Conservation (phyloP, 768 basidiomycete genomes). For the Omphalotus guepiniiformis region DNA sequence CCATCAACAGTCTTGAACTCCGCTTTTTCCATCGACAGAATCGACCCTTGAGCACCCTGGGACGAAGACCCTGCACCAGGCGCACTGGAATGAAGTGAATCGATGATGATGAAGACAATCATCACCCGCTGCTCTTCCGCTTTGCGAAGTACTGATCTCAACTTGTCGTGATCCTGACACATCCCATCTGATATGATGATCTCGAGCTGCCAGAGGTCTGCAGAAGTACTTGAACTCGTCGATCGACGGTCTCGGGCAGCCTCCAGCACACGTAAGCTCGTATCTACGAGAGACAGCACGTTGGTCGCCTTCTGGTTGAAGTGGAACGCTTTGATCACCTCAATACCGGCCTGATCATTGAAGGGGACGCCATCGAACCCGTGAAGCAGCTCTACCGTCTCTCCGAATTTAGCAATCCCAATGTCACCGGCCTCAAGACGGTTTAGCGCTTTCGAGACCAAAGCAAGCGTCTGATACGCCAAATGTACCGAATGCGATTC, state of each 20-base stretch:
- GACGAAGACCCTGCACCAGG: constrained; percentile 7
- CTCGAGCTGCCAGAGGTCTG: constrained; percentile 94
- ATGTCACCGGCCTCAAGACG: constrained; percentile 96
- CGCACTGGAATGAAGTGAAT: constrained; percentile 66
- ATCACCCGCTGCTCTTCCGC: constrained; percentile 90
- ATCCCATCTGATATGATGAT: constrained; percentile 99
- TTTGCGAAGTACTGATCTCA: constrained; percentile 73
- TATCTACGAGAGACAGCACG: constrained; percentile 77
- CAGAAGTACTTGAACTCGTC: constrained; percentile 57
- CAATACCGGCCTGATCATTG: constrained; percentile 74
- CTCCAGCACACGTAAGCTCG: constrained; percentile 69
- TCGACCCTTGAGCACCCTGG: constrained; percentile 55
- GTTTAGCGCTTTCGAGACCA: constrained; percentile 86
- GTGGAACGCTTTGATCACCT: constrained; percentile 78
- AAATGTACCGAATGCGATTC: constrained; percentile 90
- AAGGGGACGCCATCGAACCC: constrained; percentile 80
- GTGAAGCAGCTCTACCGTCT: constrained; percentile 83
- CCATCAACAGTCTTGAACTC: constrained; percentile 81
- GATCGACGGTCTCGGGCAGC: constrained; percentile 67
- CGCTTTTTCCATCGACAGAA: constrained; percentile 89
- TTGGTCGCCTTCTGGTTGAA: constrained; percentile 91
- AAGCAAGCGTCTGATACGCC: constrained; percentile 88
- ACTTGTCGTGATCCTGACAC: constrained; percentile 89
- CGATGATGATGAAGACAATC: constrained; percentile 95
- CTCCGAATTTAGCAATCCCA: constrained; percentile 87